Evolutionary conservation across 108 stramenopile species (phyloP).

Genomic region (Mayamaea pseudoterrestris): DNA sequence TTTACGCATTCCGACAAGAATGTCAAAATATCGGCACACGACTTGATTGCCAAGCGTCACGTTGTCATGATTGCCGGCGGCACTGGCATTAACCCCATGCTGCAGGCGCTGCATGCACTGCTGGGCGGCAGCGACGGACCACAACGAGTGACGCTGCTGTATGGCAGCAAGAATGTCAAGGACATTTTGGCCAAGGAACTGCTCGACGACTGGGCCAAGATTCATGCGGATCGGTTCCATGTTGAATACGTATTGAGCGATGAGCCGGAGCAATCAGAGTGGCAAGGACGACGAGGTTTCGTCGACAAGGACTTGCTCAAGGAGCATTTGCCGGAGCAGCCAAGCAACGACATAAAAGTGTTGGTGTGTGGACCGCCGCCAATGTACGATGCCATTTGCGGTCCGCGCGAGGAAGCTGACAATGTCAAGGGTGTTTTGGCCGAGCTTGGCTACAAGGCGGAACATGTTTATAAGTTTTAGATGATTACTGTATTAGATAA

Average conservation of each 20-base stretch:
- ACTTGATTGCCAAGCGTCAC: conserved; percentile 51
- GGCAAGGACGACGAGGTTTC: conserved; percentile 64
- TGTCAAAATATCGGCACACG: conserved; percentile 83
- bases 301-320: conserved; percentile 55
- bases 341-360: conserved; percentile 43
- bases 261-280: conserved; percentile 47
- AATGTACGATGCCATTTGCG: conserved; percentile 81
- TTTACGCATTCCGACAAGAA: conserved; percentile 86
- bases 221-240: conserved; percentile 28
- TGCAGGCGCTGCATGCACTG: conserved; percentile 91
- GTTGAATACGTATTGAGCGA: conserved; percentile 60
- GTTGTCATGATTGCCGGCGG: conserved; percentile 95
- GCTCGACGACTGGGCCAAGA: conserved; percentile 49
- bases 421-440: conserved; percentile 62
- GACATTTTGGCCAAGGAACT: conserved; percentile 84
- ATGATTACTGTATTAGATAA: conserved; percentile 1
- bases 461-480: conserved; percentile 93
- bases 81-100: conserved; percentile 95
- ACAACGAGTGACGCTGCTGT: conserved; percentile 64
- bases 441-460: conserved; percentile 76
- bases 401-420: conserved; percentile 68
- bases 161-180: conserved; percentile 47
- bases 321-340: conserved; percentile 41
- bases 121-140: conserved; percentile 30
- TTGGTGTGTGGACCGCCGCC: conserved; percentile 94